Base-by-base conservation (phyloP, 495 filamentous ascomycete species). In the Peziza echinospora region DNA sequence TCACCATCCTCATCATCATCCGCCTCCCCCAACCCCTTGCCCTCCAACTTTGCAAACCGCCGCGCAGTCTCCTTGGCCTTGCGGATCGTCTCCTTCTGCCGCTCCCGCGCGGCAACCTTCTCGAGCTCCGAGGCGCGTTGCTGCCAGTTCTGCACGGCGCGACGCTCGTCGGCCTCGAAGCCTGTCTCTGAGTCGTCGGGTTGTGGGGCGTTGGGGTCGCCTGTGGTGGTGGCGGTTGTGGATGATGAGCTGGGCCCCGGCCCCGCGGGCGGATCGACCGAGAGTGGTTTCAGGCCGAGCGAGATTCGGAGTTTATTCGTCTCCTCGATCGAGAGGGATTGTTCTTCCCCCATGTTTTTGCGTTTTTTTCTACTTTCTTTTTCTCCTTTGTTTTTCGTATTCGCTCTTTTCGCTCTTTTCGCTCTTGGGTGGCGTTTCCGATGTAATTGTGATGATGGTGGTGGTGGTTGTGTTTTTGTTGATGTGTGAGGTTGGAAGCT, bases 251-350 rank as follows among this genome's bases (percentile, higher is more conserved):
- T n/a, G n/a, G n/a, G n/a, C n/a, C 26, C 26, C 19, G 53, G 55
- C 42, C 62, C 59, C 41, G 60, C 60, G 44, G 81, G 78, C 19
- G 82, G 80, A 21, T 57, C 54, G 7, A 91, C 81, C 42, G 84
- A 84, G 52, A 97, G 69, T 25, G 85, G 87, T 56, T 85, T 84
- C 66, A 93, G 77, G 49, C 89, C 89, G 53, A 94, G 71, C 28
- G 83, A 82, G 50, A 76, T 71, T 39, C 89, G 86, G 53, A 93
- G 77, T 58, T 85, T 82, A 69, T 97, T 97, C 41, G 84, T 82
- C 68, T 93, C 83, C 60, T 92, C 84, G 59, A 97, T 86, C 46
- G 81, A 78, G 24, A 86, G 73, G 53, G 76, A 26, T 24, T 17
- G 26, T 25, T 51, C 70, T 68, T 87, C 82, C 26, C 73, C 64